Conservation (phyloP, 2,329 filamentous ascomycete genomes). For the Tolypocladium pustulatum region DNA sequence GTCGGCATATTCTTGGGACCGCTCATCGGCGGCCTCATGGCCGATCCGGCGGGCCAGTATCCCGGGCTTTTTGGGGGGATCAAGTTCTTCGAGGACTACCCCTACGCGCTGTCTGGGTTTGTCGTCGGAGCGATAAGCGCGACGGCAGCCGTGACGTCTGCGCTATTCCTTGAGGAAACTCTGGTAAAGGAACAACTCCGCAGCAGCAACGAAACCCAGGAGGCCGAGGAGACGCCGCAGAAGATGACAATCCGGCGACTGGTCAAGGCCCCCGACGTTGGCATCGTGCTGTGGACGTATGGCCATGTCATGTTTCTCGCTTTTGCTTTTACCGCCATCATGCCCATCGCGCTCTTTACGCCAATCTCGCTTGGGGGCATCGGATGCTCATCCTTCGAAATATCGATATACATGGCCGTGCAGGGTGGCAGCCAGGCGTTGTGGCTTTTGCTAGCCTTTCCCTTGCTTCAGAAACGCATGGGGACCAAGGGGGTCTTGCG, state of each 20-base stretch:
- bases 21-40: slow-evolving; percentile 56
- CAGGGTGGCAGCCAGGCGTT: slow-evolving; percentile 56
- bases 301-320: slow-evolving; percentile 58
- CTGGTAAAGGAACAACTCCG: slow-evolving; percentile 18
- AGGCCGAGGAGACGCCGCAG: background rate
- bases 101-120: slow-evolving; percentile 46
- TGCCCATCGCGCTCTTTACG: slow-evolving; percentile 61
- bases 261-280: slow-evolving; percentile 52
- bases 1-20: slow-evolving; percentile 65
- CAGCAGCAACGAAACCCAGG: background rate
- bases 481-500: slow-evolving; percentile 58
- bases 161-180: slow-evolving; percentile 55
- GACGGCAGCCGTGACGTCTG: slow-evolving; percentile 37
- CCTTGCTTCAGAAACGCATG: slow-evolving; percentile 51
- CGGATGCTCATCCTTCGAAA: slow-evolving; percentile 49
- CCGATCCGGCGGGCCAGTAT: slow-evolving; percentile 56
- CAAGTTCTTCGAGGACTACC: slow-evolving; percentile 36
- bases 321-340: slow-evolving; percentile 60
- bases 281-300: slow-evolving; percentile 55
- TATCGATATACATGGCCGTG: slow-evolving; percentile 55
- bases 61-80: slow-evolving; percentile 37
- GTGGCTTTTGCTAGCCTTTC: slow-evolving; percentile 64
- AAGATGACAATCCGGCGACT: slow-evolving; percentile 27
- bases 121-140: slow-evolving; percentile 44
- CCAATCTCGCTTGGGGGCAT: slow-evolving; percentile 52